Conservation (phyloP, 345 rosid genomes). For the Draba incana region DNA sequence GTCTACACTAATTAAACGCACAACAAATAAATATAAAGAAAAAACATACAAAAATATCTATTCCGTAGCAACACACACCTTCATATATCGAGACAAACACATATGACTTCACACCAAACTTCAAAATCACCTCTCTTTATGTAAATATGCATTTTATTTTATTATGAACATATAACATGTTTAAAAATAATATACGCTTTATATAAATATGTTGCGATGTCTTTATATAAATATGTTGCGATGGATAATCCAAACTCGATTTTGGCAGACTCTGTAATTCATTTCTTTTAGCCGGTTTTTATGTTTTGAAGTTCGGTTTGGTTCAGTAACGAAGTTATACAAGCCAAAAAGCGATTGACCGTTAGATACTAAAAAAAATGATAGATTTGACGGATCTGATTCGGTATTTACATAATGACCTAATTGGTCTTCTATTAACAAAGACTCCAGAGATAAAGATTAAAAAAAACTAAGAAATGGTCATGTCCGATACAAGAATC, state of each 20-base stretch:
- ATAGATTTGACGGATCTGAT: slow-evolving; percentile 14
- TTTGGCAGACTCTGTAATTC: neutral
- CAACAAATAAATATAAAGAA: slow-evolving; percentile 6
- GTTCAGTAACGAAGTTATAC: neutral
- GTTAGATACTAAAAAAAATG: neutral
- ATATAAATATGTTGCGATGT: no score
- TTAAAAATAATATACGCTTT: neutral
- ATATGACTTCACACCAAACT: slow-evolving; percentile 21
- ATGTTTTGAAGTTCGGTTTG: neutral
- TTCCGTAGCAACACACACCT: slow-evolving; percentile 17
- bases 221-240: neutral
- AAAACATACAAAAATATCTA: slow-evolving; percentile 11
- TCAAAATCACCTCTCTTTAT: slow-evolving; percentile 9
- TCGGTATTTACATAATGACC: no score
- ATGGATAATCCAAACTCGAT: slow-evolving; percentile 4
- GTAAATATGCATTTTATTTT: no score
- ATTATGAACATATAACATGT: neutral
- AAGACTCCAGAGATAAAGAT: no score
- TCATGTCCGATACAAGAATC: slow-evolving; percentile 1
- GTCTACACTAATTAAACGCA: neutral
- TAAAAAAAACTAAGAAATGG: no score
- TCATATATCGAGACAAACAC: slow-evolving; percentile 18
- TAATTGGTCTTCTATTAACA: no score
- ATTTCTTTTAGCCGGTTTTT: neutral
- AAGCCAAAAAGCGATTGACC: neutral